Evolutionary conservation across 352 stramenopile species (phyloP).

Genomic region (Pythium dissotocum): DNA sequence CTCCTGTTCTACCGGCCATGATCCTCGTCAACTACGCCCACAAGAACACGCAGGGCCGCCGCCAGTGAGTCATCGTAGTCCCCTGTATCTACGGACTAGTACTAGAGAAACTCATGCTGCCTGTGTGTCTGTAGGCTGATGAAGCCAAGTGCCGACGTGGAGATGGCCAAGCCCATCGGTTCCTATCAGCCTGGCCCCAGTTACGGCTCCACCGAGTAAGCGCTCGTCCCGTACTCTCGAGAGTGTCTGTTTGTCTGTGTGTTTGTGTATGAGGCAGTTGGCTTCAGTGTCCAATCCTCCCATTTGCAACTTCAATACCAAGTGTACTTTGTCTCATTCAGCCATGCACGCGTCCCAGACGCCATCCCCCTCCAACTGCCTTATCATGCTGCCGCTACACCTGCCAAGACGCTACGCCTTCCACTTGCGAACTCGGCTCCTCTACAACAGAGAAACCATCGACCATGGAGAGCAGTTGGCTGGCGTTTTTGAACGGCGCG

Average conservation of each 20-base stretch:
- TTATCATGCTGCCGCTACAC: neutral
- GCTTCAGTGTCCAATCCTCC: neutral
- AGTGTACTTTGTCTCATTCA: slow-evolving; percentile 8
- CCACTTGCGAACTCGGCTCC: neutral
- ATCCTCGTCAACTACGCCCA: neutral
- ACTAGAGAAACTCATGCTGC: neutral
- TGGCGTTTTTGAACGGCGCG: slow-evolving; percentile 59
- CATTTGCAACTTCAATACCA: slow-evolving; percentile 19
- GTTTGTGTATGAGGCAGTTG: slow-evolving; percentile 14
- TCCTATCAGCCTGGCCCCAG: slow-evolving; percentile 8
- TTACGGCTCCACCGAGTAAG: slow-evolving; percentile 11
- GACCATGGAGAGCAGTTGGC: slow-evolving; percentile 50
- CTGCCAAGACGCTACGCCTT: neutral
- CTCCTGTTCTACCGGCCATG: slow-evolving; percentile 9
- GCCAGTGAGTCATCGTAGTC: neutral
- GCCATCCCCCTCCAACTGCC: slow-evolving; percentile 12
- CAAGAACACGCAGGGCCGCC: neutral
- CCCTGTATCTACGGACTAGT: neutral
- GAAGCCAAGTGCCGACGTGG: neutral
- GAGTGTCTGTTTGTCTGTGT: neutral
- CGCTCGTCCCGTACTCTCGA: too few species aligned
- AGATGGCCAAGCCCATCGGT: slow-evolving; percentile 19
- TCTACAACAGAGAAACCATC: slow-evolving; percentile 1
- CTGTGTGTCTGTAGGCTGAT: neutral
- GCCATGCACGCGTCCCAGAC: slow-evolving; percentile 4